phyloP scores from a whole-genome alignment of 2,329 filamentous ascomycete species.

The Neofusicoccum cordaticola region DNA sequence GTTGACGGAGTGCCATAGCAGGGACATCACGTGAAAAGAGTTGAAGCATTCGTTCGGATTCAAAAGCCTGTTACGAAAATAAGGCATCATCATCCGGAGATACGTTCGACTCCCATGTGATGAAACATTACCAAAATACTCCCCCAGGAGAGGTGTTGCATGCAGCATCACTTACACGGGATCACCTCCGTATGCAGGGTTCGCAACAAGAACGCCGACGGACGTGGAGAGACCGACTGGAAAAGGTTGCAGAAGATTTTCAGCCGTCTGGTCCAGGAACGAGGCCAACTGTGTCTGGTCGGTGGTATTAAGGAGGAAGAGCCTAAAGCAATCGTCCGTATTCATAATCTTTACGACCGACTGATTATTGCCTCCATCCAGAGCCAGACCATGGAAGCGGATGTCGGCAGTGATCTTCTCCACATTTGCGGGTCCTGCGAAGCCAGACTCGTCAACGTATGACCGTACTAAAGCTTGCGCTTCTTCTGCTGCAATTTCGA shows the following conservation, averaged over 20 bases:
- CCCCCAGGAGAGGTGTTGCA: too few species aligned
- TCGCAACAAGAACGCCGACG: constrained; percentile 59
- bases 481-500: constrained; percentile 29
- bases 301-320: constrained; percentile 61
- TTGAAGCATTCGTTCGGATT: not conserved
- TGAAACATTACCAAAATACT: too few species aligned
- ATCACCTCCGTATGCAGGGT: constrained; percentile 56
- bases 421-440: constrained; percentile 46
- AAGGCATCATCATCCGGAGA: too few species aligned
- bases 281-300: constrained; percentile 55
- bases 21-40: constrained; percentile 14
- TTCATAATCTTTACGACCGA: constrained; percentile 58
- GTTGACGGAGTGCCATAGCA: not conserved
- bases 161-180: constrained; percentile 25
- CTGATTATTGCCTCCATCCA: constrained; percentile 53
- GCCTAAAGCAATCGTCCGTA: constrained; percentile 63
- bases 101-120: too few species aligned
- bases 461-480: constrained; percentile 48
- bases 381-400: constrained; percentile 55
- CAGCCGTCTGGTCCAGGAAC: constrained; percentile 57
- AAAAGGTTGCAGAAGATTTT: constrained; percentile 57
- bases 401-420: constrained; percentile 45
- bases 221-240: constrained; percentile 58
- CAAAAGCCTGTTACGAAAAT: too few species aligned
- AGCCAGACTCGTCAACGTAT: constrained; percentile 47